A percentile compares a stretch with the other conserved stretches of the same genome.
phyloP scores from a whole-genome alignment of 768 basidiomycete species.

The Daedaleopsis sinensis region DNA sequence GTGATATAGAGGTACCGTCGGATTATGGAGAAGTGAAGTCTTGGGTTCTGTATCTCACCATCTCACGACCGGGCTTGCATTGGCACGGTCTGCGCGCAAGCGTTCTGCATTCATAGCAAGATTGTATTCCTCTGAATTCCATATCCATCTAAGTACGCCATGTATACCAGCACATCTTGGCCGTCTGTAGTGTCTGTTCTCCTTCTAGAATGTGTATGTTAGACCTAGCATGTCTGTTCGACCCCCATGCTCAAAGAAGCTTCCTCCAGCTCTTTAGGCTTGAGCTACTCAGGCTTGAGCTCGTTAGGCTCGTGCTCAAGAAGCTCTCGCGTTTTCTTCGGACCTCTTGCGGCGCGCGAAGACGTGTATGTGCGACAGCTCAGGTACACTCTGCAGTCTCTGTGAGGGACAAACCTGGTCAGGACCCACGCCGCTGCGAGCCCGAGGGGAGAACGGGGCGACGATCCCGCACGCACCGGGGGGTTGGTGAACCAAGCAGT shows the following conservation, averaged over 20 bases:
- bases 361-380: constrained; percentile 85
- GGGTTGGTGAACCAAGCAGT: constrained; percentile 93
- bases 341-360: constrained; percentile 64
- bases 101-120: not conserved
- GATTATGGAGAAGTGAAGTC: constrained; percentile 8
- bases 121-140: not conserved
- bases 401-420: constrained; percentile 31
- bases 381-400: constrained; percentile 83
- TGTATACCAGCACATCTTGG: constrained; percentile 17
- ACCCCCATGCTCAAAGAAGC: not conserved
- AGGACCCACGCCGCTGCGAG: too few relatives aligned
- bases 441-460: not conserved
- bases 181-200: not conserved
- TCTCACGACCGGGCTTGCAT: not conserved
- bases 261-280: not conserved
- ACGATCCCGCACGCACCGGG: constrained; percentile 52
- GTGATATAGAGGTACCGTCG: constrained; percentile 4
- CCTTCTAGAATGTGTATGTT: not conserved
- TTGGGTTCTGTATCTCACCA: constrained; percentile 16
- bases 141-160: constrained; percentile 8
- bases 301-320: not conserved
- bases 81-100: not conserved
- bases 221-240: not conserved
- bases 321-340: constrained; percentile 23
- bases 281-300: not conserved